Base-by-base conservation (phyloP, 2,329 filamentous ascomycete genomes). In the Aspergillus brasiliensis region DNA sequence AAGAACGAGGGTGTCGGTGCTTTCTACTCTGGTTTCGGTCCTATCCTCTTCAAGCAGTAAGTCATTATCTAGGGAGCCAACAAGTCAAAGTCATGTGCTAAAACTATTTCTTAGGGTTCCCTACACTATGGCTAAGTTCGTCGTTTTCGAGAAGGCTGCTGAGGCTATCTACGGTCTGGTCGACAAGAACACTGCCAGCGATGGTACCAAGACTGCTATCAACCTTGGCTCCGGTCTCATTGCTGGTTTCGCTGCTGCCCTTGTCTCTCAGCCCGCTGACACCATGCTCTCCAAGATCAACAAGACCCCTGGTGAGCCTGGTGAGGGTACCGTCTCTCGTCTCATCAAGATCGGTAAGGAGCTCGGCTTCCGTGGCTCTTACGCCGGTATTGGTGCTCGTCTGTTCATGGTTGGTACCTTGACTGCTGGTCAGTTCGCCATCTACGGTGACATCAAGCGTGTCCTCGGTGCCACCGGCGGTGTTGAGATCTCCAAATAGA, bases 271-370 rank as follows among this genome's bases (percentile, higher is more conserved):
- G 83, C 91, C 91, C 71, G 91, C 91, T 77, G 91, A 96, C 79
- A 96, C 91, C 76, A 96, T 96, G 91, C 88, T 96, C 67, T 90
- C 86, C 82, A 95, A 94, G 87, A 95, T 96, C 85, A 96, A 96
- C 90, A 95, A 95, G 90, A 91, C 90, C 81, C 88, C 91, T 84
- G 91, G 91, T 81, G 83, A 87, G 62, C 91, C 91, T 68, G 91
- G 91, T 84, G 91, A 96, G 84, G 87, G 91, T 74, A 95, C 90
- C 72, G 86, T 86, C 76, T 85, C 83, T 78, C 89, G 91, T 79
- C 82, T 96, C 74, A 83, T 94, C 84, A 95, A 95, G 88, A 96
- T 96, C 74, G 91, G 82, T 69, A 90, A 88, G 81, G 91, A 96
- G 82, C 89, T 96, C 71, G 91, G 91, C 75, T 63, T 96, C 77